phyloP scores from a whole-genome alignment of 164 flowering plant species.

The grape (Vitis vinifera) region ASM3070453v1 NC_081811.1:1281501-1282000 shows the following conservation, averaged over 20 bases:
- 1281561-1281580: conserved; percentile 66
- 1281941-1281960: conserved; percentile 43
- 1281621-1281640: conserved; percentile 38
- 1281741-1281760: accelerated
- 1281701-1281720: too few species aligned
- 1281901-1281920: conserved; percentile 57
- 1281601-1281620: conserved; percentile 57
- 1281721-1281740: too few species aligned
- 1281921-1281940: conserved; percentile 61
- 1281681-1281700: too few species aligned
- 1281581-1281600: conserved; percentile 64
- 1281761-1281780: too few species aligned
- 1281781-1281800: too few species aligned
- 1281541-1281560: conserved; percentile 66
- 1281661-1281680: too few species aligned
- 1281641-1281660: background rate
- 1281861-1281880: conserved; percentile 59
- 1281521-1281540: conserved; percentile 61
- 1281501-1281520: conserved; percentile 75
- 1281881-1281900: conserved; percentile 58
- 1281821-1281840: conserved; percentile 31
- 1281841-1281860: conserved; percentile 57
- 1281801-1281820: too few species aligned
- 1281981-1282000: conserved; percentile 66
- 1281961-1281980: conserved; percentile 63